These are phyloP conservation scores for Paramecium biaurelia DNA, from an alignment of 73 alveolate genomes.

Conservation along the genomic window DNA sequence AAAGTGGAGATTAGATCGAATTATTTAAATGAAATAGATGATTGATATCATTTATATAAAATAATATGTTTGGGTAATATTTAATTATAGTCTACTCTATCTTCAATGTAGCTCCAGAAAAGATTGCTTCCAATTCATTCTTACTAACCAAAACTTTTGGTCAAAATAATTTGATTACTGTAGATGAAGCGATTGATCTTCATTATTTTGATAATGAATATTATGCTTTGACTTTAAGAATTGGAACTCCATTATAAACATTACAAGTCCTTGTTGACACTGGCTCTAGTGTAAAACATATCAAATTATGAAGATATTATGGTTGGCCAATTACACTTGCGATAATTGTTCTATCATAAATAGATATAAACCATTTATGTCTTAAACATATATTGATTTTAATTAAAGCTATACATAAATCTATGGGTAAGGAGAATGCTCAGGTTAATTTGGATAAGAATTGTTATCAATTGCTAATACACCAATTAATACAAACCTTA, in stretches of 20 bases:
- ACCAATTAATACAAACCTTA: not conserved
- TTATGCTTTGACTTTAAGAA: not conserved
- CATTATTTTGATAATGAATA: not conserved
- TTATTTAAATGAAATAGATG: slow-evolving; percentile 15
- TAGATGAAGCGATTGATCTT: not conserved
- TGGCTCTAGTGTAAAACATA: not conserved
- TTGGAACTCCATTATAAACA: not conserved
- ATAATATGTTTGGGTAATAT: not conserved
- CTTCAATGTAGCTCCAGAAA: not conserved
- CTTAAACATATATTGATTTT: not conserved
- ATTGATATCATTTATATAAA: not conserved
- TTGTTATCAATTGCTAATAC: not conserved
- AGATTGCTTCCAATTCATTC: not conserved
- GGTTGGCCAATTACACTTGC: slow-evolving; percentile 36
- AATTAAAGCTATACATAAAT: not conserved
- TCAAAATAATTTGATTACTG: not conserved
- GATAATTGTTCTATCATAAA: not conserved
- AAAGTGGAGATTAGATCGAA: not conserved
- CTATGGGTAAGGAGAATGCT: slow-evolving; percentile 6
- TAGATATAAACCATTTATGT: not conserved
- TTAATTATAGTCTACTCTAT: not conserved
- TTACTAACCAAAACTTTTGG: not conserved
- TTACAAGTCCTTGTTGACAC: not conserved
- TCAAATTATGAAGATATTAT: not conserved
- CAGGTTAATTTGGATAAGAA: not conserved